phyloP scores from a whole-genome alignment of 2,329 filamentous ascomycete species.

The Talaromyces rugulosus region DNA sequence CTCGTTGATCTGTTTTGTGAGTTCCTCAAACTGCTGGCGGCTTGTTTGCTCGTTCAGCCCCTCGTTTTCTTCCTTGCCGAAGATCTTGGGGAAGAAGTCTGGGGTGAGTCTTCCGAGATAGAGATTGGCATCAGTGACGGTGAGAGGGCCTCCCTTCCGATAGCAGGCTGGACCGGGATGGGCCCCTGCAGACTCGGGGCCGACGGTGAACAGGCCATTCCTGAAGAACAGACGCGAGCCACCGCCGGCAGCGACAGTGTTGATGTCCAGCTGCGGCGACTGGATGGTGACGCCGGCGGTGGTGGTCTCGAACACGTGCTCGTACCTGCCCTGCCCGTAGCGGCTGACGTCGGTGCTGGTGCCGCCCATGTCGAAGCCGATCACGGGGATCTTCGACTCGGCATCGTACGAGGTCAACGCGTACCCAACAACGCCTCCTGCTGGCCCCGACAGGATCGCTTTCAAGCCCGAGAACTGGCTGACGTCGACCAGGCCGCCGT shows the following conservation, averaged over 20 bases:
- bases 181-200: slow-evolving; percentile 84
- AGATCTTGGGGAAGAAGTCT: slow-evolving; percentile 95
- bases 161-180: slow-evolving; percentile 92
- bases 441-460: slow-evolving; percentile 83
- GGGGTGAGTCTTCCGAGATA: slow-evolving; percentile 81
- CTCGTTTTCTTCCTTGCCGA: slow-evolving; percentile 83
- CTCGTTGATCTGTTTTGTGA: slow-evolving; percentile 72
- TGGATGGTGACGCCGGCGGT: slow-evolving; percentile 87
- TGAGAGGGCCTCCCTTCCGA: slow-evolving; percentile 82
- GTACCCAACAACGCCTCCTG: slow-evolving; percentile 90
- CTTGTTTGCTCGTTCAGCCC: slow-evolving; percentile 74
- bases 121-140: slow-evolving; percentile 88
- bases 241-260: slow-evolving; percentile 83
- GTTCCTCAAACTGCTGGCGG: slow-evolving; percentile 67
- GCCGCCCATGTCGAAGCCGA: slow-evolving; percentile 91
- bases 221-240: slow-evolving; percentile 60
- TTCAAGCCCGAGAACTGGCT: slow-evolving; percentile 70
- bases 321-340: slow-evolving; percentile 77
- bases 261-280: slow-evolving; percentile 84
- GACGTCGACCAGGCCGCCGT: slow-evolving; percentile 59
- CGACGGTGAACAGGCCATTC: slow-evolving; percentile 87
- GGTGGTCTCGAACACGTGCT: slow-evolving; percentile 88
- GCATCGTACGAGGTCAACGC: slow-evolving; percentile 83
- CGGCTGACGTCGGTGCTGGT: slow-evolving; percentile 86
- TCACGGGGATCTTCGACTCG: slow-evolving; percentile 72